These are phyloP conservation scores for Acanthamoeba lenticulata DNA, from an alignment of 208 protist genomes.

Conservation along the genomic window DNA sequence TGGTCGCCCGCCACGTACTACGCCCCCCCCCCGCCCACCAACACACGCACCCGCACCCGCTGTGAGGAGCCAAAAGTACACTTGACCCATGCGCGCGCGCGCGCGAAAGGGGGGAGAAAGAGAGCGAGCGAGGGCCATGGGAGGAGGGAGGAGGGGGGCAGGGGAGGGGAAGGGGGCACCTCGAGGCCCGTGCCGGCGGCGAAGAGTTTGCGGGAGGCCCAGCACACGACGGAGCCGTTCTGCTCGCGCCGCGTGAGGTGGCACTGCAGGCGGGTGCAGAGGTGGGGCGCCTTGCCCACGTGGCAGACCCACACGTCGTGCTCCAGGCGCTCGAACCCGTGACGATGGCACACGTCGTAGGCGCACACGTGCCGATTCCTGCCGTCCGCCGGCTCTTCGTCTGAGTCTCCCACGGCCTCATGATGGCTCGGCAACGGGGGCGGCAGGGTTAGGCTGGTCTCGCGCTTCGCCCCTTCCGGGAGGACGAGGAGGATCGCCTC, in stretches of 20 bases:
- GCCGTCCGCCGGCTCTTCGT: background rate
- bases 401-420: background rate
- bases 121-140: no score
- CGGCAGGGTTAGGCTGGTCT: no score
- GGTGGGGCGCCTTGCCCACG: background rate
- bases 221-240: background rate
- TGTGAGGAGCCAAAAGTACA: background rate
- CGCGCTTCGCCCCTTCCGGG: no score
- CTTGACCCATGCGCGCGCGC: no score
- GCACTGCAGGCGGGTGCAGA: background rate
- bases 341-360: background rate
- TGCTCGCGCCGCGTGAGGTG: conserved; percentile 12
- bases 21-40: no score
- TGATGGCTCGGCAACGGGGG: no score
- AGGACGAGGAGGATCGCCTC: no score
- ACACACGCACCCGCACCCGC: background rate
- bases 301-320: background rate
- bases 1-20: background rate
- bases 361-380: background rate
- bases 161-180: background rate
- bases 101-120: no score
- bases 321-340: background rate
- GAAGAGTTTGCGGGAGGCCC: background rate
- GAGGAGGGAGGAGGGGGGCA: background rate
- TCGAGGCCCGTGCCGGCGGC: background rate